Evolutionary conservation across 2,329 filamentous ascomycete species (phyloP).

Genomic region (Venturia oleaginea): DNA sequence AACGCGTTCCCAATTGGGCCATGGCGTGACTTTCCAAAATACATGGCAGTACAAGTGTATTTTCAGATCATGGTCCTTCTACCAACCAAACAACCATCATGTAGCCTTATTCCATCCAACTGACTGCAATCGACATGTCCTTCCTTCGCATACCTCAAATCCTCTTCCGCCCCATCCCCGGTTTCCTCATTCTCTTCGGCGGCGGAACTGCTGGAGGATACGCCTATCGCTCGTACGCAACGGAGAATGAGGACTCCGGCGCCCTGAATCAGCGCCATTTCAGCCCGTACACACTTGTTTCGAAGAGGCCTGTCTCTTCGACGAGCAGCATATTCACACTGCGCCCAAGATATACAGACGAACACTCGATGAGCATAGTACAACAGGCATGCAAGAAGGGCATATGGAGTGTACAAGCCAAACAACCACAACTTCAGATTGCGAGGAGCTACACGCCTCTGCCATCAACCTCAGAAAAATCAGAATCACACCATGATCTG

Average conservation of each 20-base stretch:
- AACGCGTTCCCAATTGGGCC: not conserved
- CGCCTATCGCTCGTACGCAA: not conserved
- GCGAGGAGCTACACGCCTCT: conserved; percentile 85
- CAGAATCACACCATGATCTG: not conserved
- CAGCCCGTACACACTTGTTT: conserved; percentile 54
- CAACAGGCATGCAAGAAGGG: conserved; percentile 25
- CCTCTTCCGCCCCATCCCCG: not conserved
- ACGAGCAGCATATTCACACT: conserved; percentile 63
- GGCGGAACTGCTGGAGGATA: conserved; percentile 3
- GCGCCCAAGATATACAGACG: conserved; percentile 23
- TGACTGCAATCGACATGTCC: not conserved
- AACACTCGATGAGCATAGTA: conserved; percentile 31
- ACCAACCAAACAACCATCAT: not conserved
- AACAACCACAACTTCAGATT: conserved; percentile 90
- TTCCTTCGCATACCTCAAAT: conserved; percentile 4
- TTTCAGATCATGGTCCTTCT: not conserved
- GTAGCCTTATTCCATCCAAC: not conserved
- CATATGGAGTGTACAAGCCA: conserved; percentile 84
- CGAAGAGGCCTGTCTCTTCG: conserved; percentile 54
- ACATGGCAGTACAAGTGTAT: no score
- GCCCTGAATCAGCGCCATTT: conserved; percentile 52
- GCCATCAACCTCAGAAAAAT: conserved; percentile 33
- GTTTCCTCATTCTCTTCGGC: conserved; percentile 3
- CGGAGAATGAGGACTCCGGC: conserved; percentile 14
- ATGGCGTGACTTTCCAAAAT: not conserved